Conservation (phyloP, 2,329 filamentous ascomycete genomes). For the Knoxdaviesia capensis region DNA sequence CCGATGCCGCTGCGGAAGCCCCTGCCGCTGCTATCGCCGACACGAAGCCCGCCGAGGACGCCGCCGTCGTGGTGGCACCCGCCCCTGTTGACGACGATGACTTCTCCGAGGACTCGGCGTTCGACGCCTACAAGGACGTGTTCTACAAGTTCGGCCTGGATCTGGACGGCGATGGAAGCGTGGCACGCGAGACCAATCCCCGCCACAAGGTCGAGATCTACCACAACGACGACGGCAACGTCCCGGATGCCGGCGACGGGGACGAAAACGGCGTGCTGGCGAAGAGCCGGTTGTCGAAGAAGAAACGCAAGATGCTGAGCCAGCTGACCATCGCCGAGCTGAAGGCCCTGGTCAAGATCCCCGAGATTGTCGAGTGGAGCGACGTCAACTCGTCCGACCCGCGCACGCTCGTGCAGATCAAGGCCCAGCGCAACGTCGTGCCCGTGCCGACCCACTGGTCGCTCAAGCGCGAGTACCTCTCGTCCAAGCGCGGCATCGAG, state of each 20-base stretch:
- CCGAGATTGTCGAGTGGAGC: constrained; percentile 94
- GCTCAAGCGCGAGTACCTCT: constrained; percentile 89
- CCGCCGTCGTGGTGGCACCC: constrained; percentile 19
- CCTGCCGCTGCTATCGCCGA: background rate
- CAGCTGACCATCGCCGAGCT: constrained; percentile 89
- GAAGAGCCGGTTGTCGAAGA: constrained; percentile 72
- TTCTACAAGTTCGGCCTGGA: constrained; percentile 58
- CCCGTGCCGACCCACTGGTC: constrained; percentile 91
- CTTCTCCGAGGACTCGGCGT: constrained; percentile 49
- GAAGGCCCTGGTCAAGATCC: constrained; percentile 76
- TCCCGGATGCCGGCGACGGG: too few relatives aligned
- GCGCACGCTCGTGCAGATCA: constrained; percentile 77
- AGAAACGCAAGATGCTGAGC: constrained; percentile 78
- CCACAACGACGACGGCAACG: constrained; percentile 67
- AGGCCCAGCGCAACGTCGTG: constrained; percentile 84
- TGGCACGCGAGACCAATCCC: constrained; percentile 41
- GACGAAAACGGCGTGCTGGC: constrained; percentile 53
- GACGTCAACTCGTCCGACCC: constrained; percentile 85
- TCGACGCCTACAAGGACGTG: constrained; percentile 65
- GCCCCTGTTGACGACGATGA: constrained; percentile 1
- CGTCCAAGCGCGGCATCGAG: constrained; percentile 90
- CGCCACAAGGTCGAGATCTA: constrained; percentile 71
- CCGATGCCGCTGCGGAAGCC: constrained; percentile 4
- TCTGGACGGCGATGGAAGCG: constrained; percentile 42
- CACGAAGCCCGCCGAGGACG: constrained; percentile 16